Evolutionary conservation across 2,329 filamentous ascomycete species (phyloP), one percentile per base, ranked within the genome.

Genomic region (Talaromyces islandicus): DNA sequence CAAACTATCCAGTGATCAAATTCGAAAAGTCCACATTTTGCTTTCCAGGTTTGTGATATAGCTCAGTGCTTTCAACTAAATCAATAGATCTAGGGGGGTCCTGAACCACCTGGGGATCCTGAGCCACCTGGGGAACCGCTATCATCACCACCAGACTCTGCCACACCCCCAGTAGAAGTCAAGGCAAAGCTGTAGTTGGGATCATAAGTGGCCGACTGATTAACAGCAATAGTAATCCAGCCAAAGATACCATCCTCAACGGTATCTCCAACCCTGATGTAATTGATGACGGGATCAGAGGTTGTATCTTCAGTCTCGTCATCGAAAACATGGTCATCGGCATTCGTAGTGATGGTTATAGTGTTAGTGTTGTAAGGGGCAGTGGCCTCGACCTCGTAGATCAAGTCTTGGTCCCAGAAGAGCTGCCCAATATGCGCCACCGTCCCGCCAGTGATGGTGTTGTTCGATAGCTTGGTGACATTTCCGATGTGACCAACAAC

Each of bases 371-470:
- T 58, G 7, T 58, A 58, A 17, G 81, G 80, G 2, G 69, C 63
- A 0, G 73, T 75, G 3, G 70, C 70, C 63, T 83, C 79, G 56
- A 87, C 81, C 48, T 75, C 63, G 27, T 64, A 65, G 63, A 83
- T 77, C 17, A 88, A 77, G 60, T 75, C 73, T 67, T 86, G 80
- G 66, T 88, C 83, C 51, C 83, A 84, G 77, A 85, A 87, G 53
- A 85, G 67, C 69, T 88, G 85, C 19, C 85, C 85, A 43, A 87
- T 79, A 70, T 88, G 85, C 9, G 81, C 77, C 56, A 83, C 78
- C 46, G 71, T 76, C 21, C 76, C 77, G 56, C 78, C 81, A 41
- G 74, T 73, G 60, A 83, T 78, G 1, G 69, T 70, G 21, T 66
- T 66, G 58, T 70, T 70, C 1, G 63, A 29, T 38, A 70, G 56